Base-by-base conservation (phyloP, 176 grass and related monocot genomes). In the Carex cristatella region DNA sequence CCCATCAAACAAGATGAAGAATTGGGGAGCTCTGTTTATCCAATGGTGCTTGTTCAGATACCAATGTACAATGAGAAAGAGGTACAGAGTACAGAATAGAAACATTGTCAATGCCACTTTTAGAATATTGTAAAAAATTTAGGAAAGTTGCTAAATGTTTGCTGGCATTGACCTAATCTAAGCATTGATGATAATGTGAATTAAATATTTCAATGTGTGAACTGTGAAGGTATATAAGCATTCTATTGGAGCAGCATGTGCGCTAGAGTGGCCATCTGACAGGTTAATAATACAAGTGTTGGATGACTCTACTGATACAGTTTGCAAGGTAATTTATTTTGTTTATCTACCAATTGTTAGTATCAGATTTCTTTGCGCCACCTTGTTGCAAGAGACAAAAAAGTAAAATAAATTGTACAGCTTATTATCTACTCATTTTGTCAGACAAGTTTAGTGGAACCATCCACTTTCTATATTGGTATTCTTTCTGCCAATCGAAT, bases 61-160 rank as follows among this genome's bases (percentile, higher is more conserved):
- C 96, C 93, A 55, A 99, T 99, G 96, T 99, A 91, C 90, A 99
- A 99, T 84, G 96, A 99, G 88, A 90, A 80, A 11, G 93, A 99
- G 91, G 96, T 95, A 71, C 79, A 71, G 0, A 83, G 61, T 48
- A 83, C 59, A 66, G 1, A 6, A n/a, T 15, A 85, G 16, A 83
- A 59, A 76, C 32, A 33, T 7, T 38, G n/a, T 32, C 30, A 23
- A 74, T 58, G 9, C 37, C 33, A 0, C 61, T 62, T 82, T 59
- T 61, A 8, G n/a, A 33, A 61, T 48, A 61, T 38, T 44, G 16
- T 40, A 7, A 18, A 62, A 19, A 42, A 23, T 7, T 40, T 63
- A 58, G 38, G 3, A 38, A 46, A 46, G 19, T 81, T 81, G 59
- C 11, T 81, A 49, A 44, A 48, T 78, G 31, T 33, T 32, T 56